Conservation (phyloP, 768 basidiomycete species). For the Kwoniella sp. region DNA sequence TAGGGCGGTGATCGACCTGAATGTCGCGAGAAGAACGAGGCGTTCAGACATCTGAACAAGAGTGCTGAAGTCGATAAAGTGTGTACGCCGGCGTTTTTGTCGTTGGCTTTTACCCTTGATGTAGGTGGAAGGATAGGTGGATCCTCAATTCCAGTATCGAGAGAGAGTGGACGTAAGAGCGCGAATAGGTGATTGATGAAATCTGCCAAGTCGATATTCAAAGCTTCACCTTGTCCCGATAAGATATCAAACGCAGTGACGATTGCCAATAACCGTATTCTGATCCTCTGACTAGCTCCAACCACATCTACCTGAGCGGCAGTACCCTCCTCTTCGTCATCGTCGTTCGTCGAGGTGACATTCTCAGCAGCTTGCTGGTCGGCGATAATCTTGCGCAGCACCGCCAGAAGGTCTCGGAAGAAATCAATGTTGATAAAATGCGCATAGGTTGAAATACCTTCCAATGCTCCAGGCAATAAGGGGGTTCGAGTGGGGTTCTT, state of each 20-base stretch:
- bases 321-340: constrained; percentile 55
- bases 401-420: constrained; percentile 89
- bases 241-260: constrained; percentile 96
- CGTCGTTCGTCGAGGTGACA: constrained; percentile 23
- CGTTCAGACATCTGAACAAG: constrained; percentile 79
- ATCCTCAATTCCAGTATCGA: constrained; percentile 68
- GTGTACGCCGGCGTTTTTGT: constrained; percentile 17
- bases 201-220: constrained; percentile 90
- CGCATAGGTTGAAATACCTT: constrained; percentile 88
- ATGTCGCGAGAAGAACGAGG: constrained; percentile 72
- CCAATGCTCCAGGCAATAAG: constrained; percentile 80
- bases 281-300: constrained; percentile 56
- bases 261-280: constrained; percentile 73
- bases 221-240: constrained; percentile 97
- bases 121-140: constrained; percentile 52
- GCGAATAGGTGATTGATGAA: constrained; percentile 83
- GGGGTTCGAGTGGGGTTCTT: constrained; percentile 76
- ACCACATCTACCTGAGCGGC: constrained; percentile 28
- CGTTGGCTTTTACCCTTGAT: constrained; percentile 22
- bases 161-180: constrained; percentile 73
- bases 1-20: constrained; percentile 61
- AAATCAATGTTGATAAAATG: constrained; percentile 98
- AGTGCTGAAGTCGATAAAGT: constrained; percentile 59
- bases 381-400: constrained; percentile 74
- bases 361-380: constrained; percentile 56